Base-by-base conservation (phyloP, 495 filamentous ascomycete genomes). In the Penicillium antarcticum region DNA sequence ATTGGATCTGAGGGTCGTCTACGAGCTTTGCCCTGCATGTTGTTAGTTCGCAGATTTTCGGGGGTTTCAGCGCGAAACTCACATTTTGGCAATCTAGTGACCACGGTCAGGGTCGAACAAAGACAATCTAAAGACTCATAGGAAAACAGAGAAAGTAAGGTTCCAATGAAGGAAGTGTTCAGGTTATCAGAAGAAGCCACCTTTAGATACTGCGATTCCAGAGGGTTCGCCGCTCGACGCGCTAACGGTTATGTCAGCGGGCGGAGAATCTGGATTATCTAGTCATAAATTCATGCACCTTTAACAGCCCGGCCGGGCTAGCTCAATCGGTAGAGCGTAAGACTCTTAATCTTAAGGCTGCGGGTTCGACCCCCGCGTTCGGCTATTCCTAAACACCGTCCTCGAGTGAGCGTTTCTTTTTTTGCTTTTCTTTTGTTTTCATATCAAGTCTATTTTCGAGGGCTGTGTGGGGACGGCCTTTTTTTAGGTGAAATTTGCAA, bases 1-100 rank as follows among this genome's bases (percentile, higher is more conserved):
- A 79, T 72, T 86, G 80, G 68, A 99, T 96, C 78, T 96, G 89
- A 62, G 86, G 70, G 62, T 91, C 90, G 68, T 95, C 87, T 55
- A 96, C 90, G 68, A 99, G 88, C 64, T 86, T 84, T 76, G 83
- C 65, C 79, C 82, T 85, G 37, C 24, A 57, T 38, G 46, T 45
- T 56, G 56, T 67, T 53, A 68, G 64, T 50, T 34, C 33, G 37
- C 37, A 38, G 53, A 34, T 33, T 31, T 45, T 54, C 16, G 32
- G 33, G 32, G 34, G 17, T 48, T 38, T 37, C 19, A 37, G 21
- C 18, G 17, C 34, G 31, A 50, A 45, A 65, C 68, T 55, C 21
- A 73, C 68, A 75, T 75, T 46, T 43, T 68, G 70, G 61, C 59
- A 66, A 53, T 64, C 57, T 56, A 59, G 53, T 60, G 71, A 67